These are phyloP conservation scores for Primulina tabacum DNA, from an alignment of 257 asterid genomes.

Conservation along the genomic window DNA sequence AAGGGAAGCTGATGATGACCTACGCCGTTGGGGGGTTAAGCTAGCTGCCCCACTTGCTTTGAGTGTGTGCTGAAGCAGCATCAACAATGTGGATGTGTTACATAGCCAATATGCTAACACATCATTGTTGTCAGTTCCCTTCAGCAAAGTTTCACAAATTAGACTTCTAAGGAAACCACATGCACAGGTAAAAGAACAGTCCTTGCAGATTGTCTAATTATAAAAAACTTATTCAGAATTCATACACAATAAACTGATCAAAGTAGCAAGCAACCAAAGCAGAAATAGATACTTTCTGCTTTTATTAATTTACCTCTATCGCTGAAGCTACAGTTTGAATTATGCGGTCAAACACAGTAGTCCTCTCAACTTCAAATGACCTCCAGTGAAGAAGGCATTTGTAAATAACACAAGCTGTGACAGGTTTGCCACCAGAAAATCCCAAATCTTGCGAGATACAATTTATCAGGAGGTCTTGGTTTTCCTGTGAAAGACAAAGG, in stretches of 20 bases:
- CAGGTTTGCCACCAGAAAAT: conserved; percentile 88
- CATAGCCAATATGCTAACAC: conserved; percentile 90
- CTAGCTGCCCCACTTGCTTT: conserved; percentile 97
- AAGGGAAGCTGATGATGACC: conserved; percentile 94
- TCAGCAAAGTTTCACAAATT: conserved; percentile 25
- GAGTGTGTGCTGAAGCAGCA: conserved; percentile 98
- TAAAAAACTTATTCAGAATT: not conserved
- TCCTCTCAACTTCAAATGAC: conserved; percentile 97
- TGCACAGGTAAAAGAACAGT: conserved; percentile 3
- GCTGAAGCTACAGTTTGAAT: conserved; percentile 85
- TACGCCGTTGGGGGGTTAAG: conserved; percentile 89
- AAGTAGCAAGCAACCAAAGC: conserved; percentile 9
- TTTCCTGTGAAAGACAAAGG: conserved; percentile 61
- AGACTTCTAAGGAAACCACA: conserved; percentile 17
- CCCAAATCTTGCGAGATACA: conserved; percentile 97
- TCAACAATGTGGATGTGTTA: conserved; percentile 85
- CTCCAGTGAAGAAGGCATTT: conserved; percentile 99
- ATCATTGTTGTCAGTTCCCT: conserved; percentile 88
- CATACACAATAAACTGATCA: conserved; percentile 4
- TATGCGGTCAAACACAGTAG: conserved; percentile 89
- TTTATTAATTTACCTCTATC: conserved; percentile 58
- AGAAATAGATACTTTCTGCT: not conserved
- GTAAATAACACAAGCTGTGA: conserved; percentile 91
- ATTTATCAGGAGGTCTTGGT: conserved; percentile 88
- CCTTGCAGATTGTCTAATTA: not conserved